These are phyloP conservation scores for Laguncularia racemosa DNA, from an alignment of 345 rosid species.

Conservation along the genomic window DNA sequence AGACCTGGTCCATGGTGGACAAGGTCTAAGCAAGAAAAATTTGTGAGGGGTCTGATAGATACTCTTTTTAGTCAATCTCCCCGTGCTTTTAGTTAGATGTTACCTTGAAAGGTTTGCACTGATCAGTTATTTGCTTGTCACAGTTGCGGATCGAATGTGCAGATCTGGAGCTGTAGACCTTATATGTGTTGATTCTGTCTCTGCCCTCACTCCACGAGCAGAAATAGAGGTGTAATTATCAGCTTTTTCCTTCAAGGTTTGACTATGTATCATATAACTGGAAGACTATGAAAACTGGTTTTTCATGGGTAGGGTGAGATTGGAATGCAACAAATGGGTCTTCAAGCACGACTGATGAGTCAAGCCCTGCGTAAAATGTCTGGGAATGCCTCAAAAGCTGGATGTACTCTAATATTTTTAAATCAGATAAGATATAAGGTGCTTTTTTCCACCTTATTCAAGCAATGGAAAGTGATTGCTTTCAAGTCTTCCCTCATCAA, in stretches of 20 bases:
- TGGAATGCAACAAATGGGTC: slow-evolving; percentile 98
- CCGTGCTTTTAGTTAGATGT: background rate
- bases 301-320: slow-evolving; percentile 70
- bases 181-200: slow-evolving; percentile 92
- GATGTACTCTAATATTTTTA: slow-evolving; percentile 87
- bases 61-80: too few species aligned
- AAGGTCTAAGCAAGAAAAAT: too few species aligned
- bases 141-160: slow-evolving; percentile 99
- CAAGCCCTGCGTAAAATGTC: slow-evolving; percentile 99
- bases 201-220: slow-evolving; percentile 96
- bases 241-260: background rate
- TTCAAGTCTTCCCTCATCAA: too few species aligned
- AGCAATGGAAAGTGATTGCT: too few species aligned
- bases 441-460: slow-evolving; percentile 2
- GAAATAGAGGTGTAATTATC: slow-evolving; percentile 76
- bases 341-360: slow-evolving; percentile 99
- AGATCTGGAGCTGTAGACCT: slow-evolving; percentile 94
- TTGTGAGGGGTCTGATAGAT: too few species aligned
- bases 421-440: slow-evolving; percentile 97
- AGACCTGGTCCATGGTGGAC: too few species aligned
- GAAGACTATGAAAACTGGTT: background rate
- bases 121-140: slow-evolving; percentile 4
- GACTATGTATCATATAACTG: background rate
- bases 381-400: slow-evolving; percentile 99
- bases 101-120: slow-evolving; percentile 13